Base-by-base conservation (phyloP, 192 early-diverging fungal species). In the Podila epicladia region DNA sequence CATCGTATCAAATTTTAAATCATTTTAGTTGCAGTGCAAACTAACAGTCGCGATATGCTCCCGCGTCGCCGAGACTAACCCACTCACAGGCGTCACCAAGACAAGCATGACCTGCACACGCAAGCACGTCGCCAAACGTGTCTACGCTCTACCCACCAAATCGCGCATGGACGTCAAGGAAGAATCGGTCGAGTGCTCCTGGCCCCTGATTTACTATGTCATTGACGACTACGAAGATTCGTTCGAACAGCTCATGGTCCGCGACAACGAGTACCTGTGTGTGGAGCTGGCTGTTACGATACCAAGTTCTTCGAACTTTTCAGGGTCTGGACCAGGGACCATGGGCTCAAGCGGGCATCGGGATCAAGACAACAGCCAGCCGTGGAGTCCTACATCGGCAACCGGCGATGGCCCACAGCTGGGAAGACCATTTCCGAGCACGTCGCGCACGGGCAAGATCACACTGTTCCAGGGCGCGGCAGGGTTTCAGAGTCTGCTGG, bases 391-490 rank as follows among this genome's bases (percentile, higher is more conserved):
- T 82, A 77, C 87, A 69, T 35, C 82, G 5, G 32, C 67, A 28
- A 63, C 73, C 35, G 68, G 60, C 17, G 75, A 79, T 31, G 65
- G 53, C 5, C 24, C 62, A 11, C 75, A 71, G 17, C n/a, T 45
- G 9, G 75, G 76, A 22, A 78, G 58, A 63, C 71, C 72, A 5
- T 76, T 69, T 74, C 80, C 87, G 32, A 73, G 60, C 15, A 58
- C 65, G 17, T 69, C 64, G 13, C 65, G 86, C 64, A 84, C 83
- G 50, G 86, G 88, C 69, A 89, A 89, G 86, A 92, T 91, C 49
- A 94, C 85, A 67, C 86, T 97, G 53, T 97, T 97, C 85, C 95
- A 97, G 82, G 96, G 96, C n/a, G 95, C 96, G 2, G 95, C 94
- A 19, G 91, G 94, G 58, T 97, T 89, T 70, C 85, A 89, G 37